A percentile compares a stretch with the other conserved stretches of the same genome.
Evolutionary conservation across 2,329 filamentous ascomycete species (phyloP).

Genomic region (Aureobasidium musti): DNA sequence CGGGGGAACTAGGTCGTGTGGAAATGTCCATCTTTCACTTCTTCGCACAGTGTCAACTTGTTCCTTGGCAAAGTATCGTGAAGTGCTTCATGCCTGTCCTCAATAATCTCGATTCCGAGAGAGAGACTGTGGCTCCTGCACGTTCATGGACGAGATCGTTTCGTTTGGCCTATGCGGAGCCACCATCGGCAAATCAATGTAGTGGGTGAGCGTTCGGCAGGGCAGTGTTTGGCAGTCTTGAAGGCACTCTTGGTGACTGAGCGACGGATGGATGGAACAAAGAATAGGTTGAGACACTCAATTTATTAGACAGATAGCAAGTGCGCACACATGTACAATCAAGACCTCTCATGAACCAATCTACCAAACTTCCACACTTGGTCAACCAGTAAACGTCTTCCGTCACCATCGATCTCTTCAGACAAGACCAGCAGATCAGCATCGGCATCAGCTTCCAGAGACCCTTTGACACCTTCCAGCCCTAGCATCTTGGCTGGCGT

Average conservation of each 20-base stretch:
- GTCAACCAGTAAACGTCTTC: slow-evolving; percentile 62
- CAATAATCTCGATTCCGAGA: not conserved
- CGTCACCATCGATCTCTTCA: slow-evolving; percentile 49
- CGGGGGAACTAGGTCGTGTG: too few species aligned
- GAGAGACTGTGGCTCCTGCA: not conserved
- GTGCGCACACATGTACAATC: not conserved
- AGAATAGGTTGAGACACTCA: not conserved
- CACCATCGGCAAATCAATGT: too few species aligned
- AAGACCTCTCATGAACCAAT: slow-evolving; percentile 47
- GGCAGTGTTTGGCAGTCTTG: not conserved
- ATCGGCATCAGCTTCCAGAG: slow-evolving; percentile 48
- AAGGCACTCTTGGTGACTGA: not conserved
- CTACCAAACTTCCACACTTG: slow-evolving; percentile 79
- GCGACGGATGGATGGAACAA: not conserved
- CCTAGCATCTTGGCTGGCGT: slow-evolving; percentile 79
- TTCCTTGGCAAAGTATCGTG: not conserved
- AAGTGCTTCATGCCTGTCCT: not conserved
- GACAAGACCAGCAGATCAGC: slow-evolving; percentile 66
- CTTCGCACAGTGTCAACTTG: too few species aligned
- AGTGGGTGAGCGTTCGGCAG: too few species aligned
- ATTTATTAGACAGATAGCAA: not conserved
- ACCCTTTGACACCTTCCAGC: slow-evolving; percentile 66
- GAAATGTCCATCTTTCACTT: too few species aligned
- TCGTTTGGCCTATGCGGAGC: not conserved
- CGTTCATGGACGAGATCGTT: not conserved